These are phyloP conservation scores for Dendryphion nanum DNA, from an alignment of 2,329 filamentous ascomycete species.

Conservation along the genomic window DNA sequence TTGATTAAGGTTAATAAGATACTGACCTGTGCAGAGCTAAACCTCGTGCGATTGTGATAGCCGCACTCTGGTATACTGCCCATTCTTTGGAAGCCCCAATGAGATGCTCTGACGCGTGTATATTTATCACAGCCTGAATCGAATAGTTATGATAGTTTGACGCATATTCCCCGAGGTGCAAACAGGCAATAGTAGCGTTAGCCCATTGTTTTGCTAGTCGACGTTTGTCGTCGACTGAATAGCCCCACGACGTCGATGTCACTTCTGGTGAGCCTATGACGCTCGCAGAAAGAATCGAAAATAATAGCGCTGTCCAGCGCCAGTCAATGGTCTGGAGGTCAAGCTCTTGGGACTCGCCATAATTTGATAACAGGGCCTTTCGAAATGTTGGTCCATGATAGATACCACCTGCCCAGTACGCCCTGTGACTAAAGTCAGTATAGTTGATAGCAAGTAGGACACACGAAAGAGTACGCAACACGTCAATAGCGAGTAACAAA, in stretches of 20 bases:
- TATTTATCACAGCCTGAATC: conserved; percentile 48
- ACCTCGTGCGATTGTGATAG: conserved; percentile 48
- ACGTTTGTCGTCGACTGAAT: conserved; percentile 41
- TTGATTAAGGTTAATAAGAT: conserved; percentile 1
- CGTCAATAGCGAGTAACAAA: too few species aligned
- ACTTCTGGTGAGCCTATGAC: conserved; percentile 42
- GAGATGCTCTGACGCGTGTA: conserved; percentile 52
- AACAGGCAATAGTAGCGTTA: conserved; percentile 44
- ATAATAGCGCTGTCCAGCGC: conserved; percentile 46
- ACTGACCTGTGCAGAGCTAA: conserved; percentile 44
- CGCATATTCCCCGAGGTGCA: conserved; percentile 49
- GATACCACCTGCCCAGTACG: conserved; percentile 42
- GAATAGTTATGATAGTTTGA: conserved; percentile 36
- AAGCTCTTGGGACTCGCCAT: conserved; percentile 36
- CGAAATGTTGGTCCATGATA: conserved; percentile 40
- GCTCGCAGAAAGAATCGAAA: conserved; percentile 45
- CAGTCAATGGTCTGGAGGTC: conserved; percentile 33
- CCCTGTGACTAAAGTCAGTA: conserved; percentile 1
- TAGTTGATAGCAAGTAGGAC: too few species aligned
- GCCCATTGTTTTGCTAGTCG: conserved; percentile 47
- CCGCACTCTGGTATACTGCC: conserved; percentile 46
- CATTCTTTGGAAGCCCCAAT: conserved; percentile 51
- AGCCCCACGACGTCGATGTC: conserved; percentile 44
- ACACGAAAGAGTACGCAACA: too few species aligned
- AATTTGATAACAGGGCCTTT: conserved; percentile 40